phyloP scores from a whole-genome alignment of 345 rosid species.

The Eucalyptus paniculata region DNA sequence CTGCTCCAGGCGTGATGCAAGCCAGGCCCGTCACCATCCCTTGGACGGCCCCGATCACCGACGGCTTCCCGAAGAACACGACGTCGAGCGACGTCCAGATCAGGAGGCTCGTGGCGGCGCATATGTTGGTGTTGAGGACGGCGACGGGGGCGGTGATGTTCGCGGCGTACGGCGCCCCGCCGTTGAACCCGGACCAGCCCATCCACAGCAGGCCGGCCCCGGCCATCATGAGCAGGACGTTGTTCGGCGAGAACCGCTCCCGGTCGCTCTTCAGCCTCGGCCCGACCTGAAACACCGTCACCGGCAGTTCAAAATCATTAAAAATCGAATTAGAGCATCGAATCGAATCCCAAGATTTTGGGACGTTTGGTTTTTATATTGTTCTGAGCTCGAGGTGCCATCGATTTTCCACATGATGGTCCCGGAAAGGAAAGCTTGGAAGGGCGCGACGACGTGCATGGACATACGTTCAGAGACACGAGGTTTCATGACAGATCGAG shows the following conservation, averaged over 20 bases:
- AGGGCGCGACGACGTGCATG: neutral
- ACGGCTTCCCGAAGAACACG: conserved; percentile 76
- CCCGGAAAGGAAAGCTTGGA: neutral
- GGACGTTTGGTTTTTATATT: neutral
- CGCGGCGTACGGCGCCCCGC: conserved; percentile 92
- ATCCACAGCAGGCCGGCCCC: conserved; percentile 92
- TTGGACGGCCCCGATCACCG: conserved; percentile 88
- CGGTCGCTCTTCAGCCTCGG: conserved; percentile 69
- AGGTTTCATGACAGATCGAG: neutral
- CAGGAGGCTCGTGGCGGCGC: conserved; percentile 88
- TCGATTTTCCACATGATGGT: neutral
- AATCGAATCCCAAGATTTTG: neutral
- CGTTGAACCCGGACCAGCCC: conserved; percentile 99
- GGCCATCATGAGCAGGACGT: conserved; percentile 81
- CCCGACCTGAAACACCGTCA: conserved; percentile 46
- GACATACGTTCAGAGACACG: neutral
- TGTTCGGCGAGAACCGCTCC: conserved; percentile 92
- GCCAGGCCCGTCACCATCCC: conserved; percentile 93
- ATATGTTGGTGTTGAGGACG: conserved; percentile 64
- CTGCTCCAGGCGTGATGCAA: conserved; percentile 92
- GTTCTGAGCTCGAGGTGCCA: neutral
- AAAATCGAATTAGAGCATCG: neutral
- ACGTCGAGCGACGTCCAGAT: conserved; percentile 88
- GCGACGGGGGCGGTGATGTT: conserved; percentile 62
- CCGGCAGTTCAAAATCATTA: neutral